Base-by-base conservation (phyloP, 352 stramenopile genomes). In the Phytopythium aichiense region DNA sequence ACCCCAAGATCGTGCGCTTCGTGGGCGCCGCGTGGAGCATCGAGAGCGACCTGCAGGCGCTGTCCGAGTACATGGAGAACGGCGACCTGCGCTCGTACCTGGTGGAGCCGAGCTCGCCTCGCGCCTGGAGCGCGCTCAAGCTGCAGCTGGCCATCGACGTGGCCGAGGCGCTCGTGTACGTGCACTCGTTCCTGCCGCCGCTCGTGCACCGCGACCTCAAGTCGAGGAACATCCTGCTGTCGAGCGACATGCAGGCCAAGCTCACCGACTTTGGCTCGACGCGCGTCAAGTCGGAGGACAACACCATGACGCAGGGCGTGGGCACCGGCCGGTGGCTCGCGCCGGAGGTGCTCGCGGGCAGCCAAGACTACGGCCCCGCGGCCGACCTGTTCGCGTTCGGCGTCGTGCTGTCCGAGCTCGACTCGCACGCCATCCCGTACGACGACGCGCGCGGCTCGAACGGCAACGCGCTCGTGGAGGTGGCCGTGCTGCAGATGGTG, bases 51-150 rank as follows among this genome's bases (percentile, higher is more conserved):
- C 60, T 89, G 1, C 73, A 86, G 40, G 80, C 69, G n/a, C 62
- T 90, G 2, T 84, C 79, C 53, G 78, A 90, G 64, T 88, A 84
- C 64, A 77, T 86, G 76, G 69, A 79, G 43, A 72, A 73, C 49
- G 78, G 77, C 40, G 79, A 82, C 56, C 45, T 90, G 51, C 64
- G 69, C 18, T 64, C 64, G 18, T 77, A 78, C 35, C 58, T 89
- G 35, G 56, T 61, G 20, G 64, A 53, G 8, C 58, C 60, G 16
- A 58, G 56, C 12, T 61, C 66, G 22, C 46, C 61, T 9, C 56
- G 51, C 28, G 46, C 72, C n/a, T 89, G 77, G 77, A 73, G 61
- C 3, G 30, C 67, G 9, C 56, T 70, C 20, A 71, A 74, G 5
- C 55, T 74, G 58, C 65, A 69, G 61, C 67, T 84, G 25, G 77